Base-by-base conservation (phyloP, 768 basidiomycete species). In the Trametes meyenii region DNA sequence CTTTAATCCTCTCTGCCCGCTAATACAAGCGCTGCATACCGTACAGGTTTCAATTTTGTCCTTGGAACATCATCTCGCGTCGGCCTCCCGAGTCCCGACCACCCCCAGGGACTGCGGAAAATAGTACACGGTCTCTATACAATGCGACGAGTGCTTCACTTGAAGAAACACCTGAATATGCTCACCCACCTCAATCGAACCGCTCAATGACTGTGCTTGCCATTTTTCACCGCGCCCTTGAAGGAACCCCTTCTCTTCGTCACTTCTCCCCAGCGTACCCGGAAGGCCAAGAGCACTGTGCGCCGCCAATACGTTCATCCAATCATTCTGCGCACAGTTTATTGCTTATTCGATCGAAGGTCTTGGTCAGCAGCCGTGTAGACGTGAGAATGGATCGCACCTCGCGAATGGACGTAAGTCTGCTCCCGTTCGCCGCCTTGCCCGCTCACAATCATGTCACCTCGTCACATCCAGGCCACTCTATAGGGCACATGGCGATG, bases 341-440 rank as follows among this genome's bases (percentile, higher is more conserved):
- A 40, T 11, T 45, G 13, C 23, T 26, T n/a, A 5, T 21, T 46
- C 49, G 24, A 57, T n/a, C 44, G 53, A 40, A 50, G 35, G 46
- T 42, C 45, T 58, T 58, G 62, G 62, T 63, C 56, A 63, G 56
- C 62, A 54, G 53, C 49, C 42, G 26, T 36, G 19, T 40, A 29
- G 55, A 51, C 56, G 62, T 63, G 62, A 48, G 62, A 63, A 44
- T 21, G 2, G 10, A 6, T 17, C 16, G 38, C 44, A 40, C 43
- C 46, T 38, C 57, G 44, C 58, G 54, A 43, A 38, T 38, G 62
- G 33, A 23, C 40, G 62, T 54, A 21, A 39, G 57, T 62, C 55
- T 24, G 54, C 55, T 29, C 51, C 49, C 46, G 36, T 43, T 14
- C 19, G 26, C 52, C 61, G 51, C 17, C 50, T 24, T 19, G 17